Evolutionary conservation across 257 asterid species (phyloP).

Genomic region (Solanum habrochaites): DNA sequence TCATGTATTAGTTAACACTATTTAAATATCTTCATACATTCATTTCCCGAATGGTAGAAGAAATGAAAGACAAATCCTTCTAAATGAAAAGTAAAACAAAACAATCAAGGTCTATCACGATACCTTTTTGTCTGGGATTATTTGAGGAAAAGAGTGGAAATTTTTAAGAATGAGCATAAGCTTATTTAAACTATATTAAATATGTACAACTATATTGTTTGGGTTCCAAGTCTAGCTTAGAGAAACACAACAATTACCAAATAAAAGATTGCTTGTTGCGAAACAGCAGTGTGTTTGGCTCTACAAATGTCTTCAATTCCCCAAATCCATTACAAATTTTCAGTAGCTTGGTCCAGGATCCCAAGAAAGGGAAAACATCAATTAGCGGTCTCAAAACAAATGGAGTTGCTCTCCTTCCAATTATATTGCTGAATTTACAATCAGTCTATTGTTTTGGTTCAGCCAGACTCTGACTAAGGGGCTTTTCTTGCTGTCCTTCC

Average conservation of each 20-base stretch:
- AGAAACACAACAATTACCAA: not conserved
- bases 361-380: conserved; percentile 47
- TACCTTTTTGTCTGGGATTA: not conserved
- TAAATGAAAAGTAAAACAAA: not conserved
- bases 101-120: not conserved
- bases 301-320: not conserved
- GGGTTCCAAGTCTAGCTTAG: not conserved
- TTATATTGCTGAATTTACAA: conserved; percentile 36
- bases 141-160: not conserved
- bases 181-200: not conserved
- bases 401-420: conserved; percentile 35
- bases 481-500: conserved; percentile 8
- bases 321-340: not conserved
- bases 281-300: not conserved
- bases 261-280: not conserved
- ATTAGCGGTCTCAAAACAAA: conserved; percentile 33
- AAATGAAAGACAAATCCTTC: too few species aligned
- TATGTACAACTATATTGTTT: not conserved
- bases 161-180: not conserved
- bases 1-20: not conserved
- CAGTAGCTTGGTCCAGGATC: conserved; percentile 50
- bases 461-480: not conserved
- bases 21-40: not conserved
- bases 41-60: not conserved
- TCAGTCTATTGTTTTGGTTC: conserved; percentile 5